A percentile compares a stretch with the other conserved stretches of the same genome.
Conservation (phyloP, 192 early-diverging fungal genomes). For the Diversispora epigaea region DNA sequence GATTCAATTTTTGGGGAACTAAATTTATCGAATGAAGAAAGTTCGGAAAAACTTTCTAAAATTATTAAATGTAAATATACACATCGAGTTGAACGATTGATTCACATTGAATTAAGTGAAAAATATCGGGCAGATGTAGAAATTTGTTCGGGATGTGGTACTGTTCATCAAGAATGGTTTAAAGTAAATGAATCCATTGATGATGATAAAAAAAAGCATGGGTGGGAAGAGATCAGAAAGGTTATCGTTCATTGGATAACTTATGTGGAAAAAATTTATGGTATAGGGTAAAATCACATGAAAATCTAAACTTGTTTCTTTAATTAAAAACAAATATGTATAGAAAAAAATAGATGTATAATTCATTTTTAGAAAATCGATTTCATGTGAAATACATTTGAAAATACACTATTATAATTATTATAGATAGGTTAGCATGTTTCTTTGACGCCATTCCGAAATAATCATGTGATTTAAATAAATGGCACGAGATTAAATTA, state of each 20-base stretch:
- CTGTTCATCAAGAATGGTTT: constrained; percentile 48
- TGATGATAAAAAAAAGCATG: constrained; percentile 31
- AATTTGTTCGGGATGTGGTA: constrained; percentile 41
- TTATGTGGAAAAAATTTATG: constrained; percentile 45
- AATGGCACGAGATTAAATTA: too few relatives aligned
- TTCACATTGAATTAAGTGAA: constrained; percentile 48
- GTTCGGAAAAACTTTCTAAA: constrained; percentile 30
- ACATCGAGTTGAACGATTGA: constrained; percentile 46
- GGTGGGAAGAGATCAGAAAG: constrained; percentile 40
- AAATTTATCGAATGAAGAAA: constrained; percentile 12
- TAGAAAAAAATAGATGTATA: too few relatives aligned
- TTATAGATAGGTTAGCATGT: too few relatives aligned
- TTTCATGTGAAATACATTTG: too few relatives aligned
- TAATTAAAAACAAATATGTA: too few relatives aligned
- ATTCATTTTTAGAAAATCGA: too few relatives aligned
- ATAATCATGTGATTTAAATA: too few relatives aligned
- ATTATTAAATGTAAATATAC: constrained; percentile 42
- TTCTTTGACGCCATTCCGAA: too few relatives aligned
- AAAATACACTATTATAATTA: too few relatives aligned
- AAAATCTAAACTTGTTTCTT: too few relatives aligned
- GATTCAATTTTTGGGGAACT: constrained; percentile 37
- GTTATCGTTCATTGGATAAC: constrained; percentile 46
- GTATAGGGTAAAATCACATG: constrained; percentile 34
- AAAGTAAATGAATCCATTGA: constrained; percentile 35
- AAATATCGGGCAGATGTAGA: constrained; percentile 39